phyloP scores from a whole-genome alignment of 1,139 yeast species.

The Blastobotrys ciferrii region DNA sequence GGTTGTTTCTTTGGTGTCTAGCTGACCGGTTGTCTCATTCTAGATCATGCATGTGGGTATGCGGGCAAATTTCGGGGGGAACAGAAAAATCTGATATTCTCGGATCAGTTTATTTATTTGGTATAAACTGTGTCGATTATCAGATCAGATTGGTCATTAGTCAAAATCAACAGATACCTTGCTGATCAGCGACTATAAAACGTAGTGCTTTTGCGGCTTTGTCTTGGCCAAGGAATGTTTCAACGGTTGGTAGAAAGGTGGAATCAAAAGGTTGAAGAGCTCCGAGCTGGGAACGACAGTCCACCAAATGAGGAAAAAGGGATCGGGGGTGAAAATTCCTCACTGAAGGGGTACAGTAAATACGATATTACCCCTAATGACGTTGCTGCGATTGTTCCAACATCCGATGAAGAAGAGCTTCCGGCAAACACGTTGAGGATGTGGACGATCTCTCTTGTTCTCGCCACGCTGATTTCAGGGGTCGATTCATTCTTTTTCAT shows the following conservation, averaged over 20 bases:
- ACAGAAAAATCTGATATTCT: too few relatives aligned
- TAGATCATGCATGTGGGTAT: too few relatives aligned
- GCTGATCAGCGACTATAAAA: too few relatives aligned
- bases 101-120: too few relatives aligned
- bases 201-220: too few relatives aligned
- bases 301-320: not conserved
- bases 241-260: not conserved
- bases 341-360: not conserved
- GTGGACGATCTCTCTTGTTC: slow-evolving; percentile 45
- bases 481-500: not conserved
- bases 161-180: too few relatives aligned
- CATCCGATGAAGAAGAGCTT: slow-evolving; percentile 51
- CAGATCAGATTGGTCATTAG: too few relatives aligned
- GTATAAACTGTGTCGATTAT: too few relatives aligned
- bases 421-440: slow-evolving; percentile 62
- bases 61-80: too few relatives aligned
- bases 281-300: not conserved
- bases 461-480: not conserved
- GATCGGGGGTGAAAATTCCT: too few relatives aligned
- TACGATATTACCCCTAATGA: not conserved
- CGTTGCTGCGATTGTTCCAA: slow-evolving; percentile 54
- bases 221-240: not conserved
- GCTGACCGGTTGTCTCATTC: too few relatives aligned
- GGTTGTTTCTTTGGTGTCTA: too few relatives aligned
- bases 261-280: not conserved